phyloP scores from a whole-genome alignment of 352 stramenopile species.

The Phytophthora megakarya region DNA sequence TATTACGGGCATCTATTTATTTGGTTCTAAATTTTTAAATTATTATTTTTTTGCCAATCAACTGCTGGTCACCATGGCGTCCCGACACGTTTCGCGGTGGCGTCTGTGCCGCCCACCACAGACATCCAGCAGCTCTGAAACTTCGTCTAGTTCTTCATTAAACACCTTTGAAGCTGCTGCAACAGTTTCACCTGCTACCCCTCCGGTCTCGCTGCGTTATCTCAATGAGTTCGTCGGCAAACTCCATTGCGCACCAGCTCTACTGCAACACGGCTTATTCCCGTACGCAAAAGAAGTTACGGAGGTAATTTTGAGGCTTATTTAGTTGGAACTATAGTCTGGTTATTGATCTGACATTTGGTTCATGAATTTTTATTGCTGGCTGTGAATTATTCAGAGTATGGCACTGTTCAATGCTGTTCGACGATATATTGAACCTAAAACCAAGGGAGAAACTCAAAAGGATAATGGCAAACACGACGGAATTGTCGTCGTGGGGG shows the following conservation, averaged over 20 bases:
- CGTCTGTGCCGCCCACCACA: conserved; percentile 17
- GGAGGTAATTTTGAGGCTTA: conserved; percentile 43
- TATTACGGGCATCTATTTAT: no score
- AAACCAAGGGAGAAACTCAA: conserved; percentile 17
- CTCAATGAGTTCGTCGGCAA: conserved; percentile 87
- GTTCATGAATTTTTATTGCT: conserved; percentile 1
- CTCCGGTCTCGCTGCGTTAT: conserved; percentile 72
- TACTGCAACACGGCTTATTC: conserved; percentile 78
- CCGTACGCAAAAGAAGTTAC: conserved; percentile 86
- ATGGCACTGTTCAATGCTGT: conserved; percentile 88
- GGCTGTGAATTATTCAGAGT: conserved; percentile 43
- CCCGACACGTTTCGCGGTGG: conserved; percentile 46
- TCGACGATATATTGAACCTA: conserved; percentile 59
- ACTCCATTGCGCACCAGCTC: conserved; percentile 66
- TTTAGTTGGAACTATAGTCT: neutral
- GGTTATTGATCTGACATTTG: neutral
- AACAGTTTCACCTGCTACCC: conserved; percentile 11
- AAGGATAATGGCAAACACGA: conserved; percentile 41
- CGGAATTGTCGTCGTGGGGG: conserved; percentile 78
- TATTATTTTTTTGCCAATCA: conserved; percentile 11
- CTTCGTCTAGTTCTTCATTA: conserved; percentile 1
- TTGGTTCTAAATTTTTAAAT: no score
- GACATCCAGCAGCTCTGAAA: conserved; percentile 5
- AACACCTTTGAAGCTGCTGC: neutral
- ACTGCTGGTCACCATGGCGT: conserved; percentile 16